These are phyloP conservation scores for Cystobasidium tubakii DNA, from an alignment of 768 basidiomycete species.

Conservation along the genomic window DNA sequence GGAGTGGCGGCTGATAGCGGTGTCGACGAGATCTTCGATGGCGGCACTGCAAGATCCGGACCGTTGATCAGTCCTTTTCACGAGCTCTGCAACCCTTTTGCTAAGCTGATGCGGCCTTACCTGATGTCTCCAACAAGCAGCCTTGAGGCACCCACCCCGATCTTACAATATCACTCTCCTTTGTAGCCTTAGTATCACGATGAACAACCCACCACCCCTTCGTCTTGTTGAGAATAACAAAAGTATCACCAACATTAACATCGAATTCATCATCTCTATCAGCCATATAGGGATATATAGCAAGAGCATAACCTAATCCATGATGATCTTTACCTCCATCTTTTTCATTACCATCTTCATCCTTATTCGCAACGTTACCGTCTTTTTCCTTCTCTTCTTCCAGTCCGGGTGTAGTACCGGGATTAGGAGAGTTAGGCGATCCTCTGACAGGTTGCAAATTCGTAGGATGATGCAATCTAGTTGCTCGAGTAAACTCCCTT, in stretches of 20 bases:
- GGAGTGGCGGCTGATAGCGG: constrained; percentile 58
- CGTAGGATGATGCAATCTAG: constrained; percentile 48
- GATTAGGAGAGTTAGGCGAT: constrained; percentile 30
- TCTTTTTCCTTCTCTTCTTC: constrained; percentile 28
- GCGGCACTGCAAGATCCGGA: constrained; percentile 71
- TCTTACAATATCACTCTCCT: constrained; percentile 46
- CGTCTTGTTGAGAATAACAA: constrained; percentile 52
- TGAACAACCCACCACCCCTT: constrained; percentile 99
- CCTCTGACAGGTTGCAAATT: constrained; percentile 48
- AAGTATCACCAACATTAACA: constrained; percentile 69
- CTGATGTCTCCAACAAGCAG: constrained; percentile 84
- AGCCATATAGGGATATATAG: constrained; percentile 97
- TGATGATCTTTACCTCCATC: constrained; percentile 36
- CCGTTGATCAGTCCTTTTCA: too few relatives aligned
- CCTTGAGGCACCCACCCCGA: constrained; percentile 98
- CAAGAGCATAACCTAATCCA: constrained; percentile 69
- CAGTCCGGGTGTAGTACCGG: background rate
- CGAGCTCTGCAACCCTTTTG: too few relatives aligned
- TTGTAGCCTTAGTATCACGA: constrained; percentile 77
- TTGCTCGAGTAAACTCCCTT: constrained; percentile 43
- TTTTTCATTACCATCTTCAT: constrained; percentile 38
- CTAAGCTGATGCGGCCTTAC: too few relatives aligned
- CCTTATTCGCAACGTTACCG: constrained; percentile 37
- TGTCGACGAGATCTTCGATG: constrained; percentile 71
- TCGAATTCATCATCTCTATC: constrained; percentile 99